Percentiles rank a stretch among this genome's conserved stretches.
Conservation (phyloP, 2,329 filamentous ascomycete species). For the Talaromyces marneffei region DNA sequence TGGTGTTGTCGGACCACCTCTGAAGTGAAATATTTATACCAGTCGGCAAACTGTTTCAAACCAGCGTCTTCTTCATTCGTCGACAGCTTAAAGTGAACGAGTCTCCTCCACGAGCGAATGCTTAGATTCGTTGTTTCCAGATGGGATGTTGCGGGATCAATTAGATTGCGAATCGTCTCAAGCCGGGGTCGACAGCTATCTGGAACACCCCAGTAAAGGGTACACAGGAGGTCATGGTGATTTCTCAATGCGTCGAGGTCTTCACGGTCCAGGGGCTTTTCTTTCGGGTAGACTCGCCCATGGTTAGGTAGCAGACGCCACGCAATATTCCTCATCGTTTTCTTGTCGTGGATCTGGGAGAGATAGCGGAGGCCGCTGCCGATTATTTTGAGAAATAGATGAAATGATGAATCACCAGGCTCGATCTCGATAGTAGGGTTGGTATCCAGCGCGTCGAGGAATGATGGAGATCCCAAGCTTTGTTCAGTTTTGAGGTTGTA, state of each 20-base stretch:
- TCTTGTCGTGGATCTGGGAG: conserved; percentile 43
- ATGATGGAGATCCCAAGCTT: conserved; percentile 46
- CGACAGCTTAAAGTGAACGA: conserved; percentile 53
- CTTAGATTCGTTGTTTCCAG: conserved; percentile 55
- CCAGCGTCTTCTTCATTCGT: conserved; percentile 43
- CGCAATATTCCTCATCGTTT: conserved; percentile 51
- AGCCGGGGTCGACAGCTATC: conserved; percentile 49
- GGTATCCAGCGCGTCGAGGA: conserved; percentile 47
- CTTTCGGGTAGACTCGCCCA: conserved; percentile 55
- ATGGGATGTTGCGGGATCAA: conserved; percentile 54
- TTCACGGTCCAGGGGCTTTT: conserved; percentile 47
- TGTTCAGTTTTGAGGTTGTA: conserved; percentile 49
- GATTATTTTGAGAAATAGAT: conserved; percentile 55
- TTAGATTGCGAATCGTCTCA: conserved; percentile 48
- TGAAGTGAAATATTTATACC: conserved; percentile 50
- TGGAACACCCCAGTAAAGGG: conserved; percentile 54
- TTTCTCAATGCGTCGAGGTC: conserved; percentile 56
- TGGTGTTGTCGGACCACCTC: conserved; percentile 51
- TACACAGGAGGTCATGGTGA: conserved; percentile 56
- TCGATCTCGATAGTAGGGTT: conserved; percentile 41
- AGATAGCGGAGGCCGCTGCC: conserved; percentile 47
- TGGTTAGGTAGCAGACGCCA: conserved; percentile 57
- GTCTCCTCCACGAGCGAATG: conserved; percentile 53
- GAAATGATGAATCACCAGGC: conserved; percentile 50
- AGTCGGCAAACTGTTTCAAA: conserved; percentile 47